Base-by-base conservation (phyloP, 2,329 filamentous ascomycete genomes). In the Cladosporium oxysporum region DNA sequence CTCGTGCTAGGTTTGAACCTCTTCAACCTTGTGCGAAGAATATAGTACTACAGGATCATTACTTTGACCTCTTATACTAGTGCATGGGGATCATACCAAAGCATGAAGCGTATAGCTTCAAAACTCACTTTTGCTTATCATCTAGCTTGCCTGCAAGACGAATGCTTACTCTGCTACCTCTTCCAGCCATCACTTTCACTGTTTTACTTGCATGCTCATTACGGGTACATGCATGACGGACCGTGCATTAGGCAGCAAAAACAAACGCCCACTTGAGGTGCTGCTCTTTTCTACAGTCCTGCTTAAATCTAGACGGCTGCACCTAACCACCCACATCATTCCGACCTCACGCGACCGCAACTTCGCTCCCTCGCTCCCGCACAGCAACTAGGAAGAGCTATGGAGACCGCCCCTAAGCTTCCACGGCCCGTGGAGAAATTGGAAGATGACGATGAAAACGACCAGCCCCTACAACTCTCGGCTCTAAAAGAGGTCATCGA, bases 201-300 rank as follows among this genome's bases (percentile, higher is more conserved):
- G 41, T 47, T 47, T 47, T 2, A n/a, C 2, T 21, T 33, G 29
- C 29, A 55, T 23, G 29, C 31, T 55, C n/a, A 21, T 6, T 31
- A 33, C 52, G 52, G 29, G 8, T 11, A 33, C 10, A 21, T 55
- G 52, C 52, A 58, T 41, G 21, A 58, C 21, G 55, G 55, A 18
- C 55, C 55, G 55, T 58, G 55, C 33, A 10, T 21, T 28, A 58
- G 55, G 55, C 33, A 58, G 53, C 29, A 57, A 57, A 33, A 11
- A 23, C 31, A 35, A 35, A 35, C 53, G 31, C 8, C 1, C 5
- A 3, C 41, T 47, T 11, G 23, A 21, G 8, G 21, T 3, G 6
- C 4, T 21, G 41, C 41, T 21, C 41, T 44, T 37, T 37, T 35
- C 33, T 3, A 12, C 11, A 8, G 3, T 35, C 33, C 33, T 35